Percentiles rank a stretch among this genome's conserved stretches.
Conservation (phyloP, 192 early-diverging fungal species). For the Entophlyctis luteolus region DNA sequence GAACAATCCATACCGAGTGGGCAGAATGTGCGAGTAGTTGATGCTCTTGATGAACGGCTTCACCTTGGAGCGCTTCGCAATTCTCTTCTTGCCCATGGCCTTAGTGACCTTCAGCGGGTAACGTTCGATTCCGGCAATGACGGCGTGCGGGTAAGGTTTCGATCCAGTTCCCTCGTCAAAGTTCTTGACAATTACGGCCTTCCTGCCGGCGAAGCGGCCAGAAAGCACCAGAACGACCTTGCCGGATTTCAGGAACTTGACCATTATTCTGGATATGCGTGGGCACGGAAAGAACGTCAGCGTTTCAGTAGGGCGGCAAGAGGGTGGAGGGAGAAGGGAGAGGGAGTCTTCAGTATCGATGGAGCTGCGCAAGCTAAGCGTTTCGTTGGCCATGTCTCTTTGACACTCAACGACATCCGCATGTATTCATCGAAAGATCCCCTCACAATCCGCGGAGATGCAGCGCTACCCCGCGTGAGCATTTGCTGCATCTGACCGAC, state of each 20-base stretch:
- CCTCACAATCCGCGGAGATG: too few relatives aligned
- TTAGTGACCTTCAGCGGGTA: constrained; percentile 97
- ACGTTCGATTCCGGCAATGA: constrained; percentile 95
- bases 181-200: constrained; percentile 97
- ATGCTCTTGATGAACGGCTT: constrained; percentile 99
- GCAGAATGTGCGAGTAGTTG: constrained; percentile 99
- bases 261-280: too few relatives aligned
- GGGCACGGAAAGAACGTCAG: too few relatives aligned
- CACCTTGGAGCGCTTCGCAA: constrained; percentile 93
- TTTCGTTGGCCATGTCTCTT: too few relatives aligned
- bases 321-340: too few relatives aligned
- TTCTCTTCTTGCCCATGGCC: constrained; percentile 90
- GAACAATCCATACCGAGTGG: constrained; percentile 72
- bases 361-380: too few relatives aligned
- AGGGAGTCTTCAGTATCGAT: too few relatives aligned
- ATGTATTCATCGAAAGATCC: too few relatives aligned
- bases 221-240: constrained; percentile 93
- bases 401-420: too few relatives aligned
- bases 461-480: too few relatives aligned
- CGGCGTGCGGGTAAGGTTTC: constrained; percentile 93
- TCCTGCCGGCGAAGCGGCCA: constrained; percentile 98
- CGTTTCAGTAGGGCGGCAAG: too few relatives aligned
- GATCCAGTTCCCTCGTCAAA: constrained; percentile 96
- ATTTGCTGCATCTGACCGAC: too few relatives aligned
- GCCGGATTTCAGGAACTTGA: constrained; percentile 40